Conservation (phyloP, 352 stramenopile species). For the Phytophthora podocarpi region DNA sequence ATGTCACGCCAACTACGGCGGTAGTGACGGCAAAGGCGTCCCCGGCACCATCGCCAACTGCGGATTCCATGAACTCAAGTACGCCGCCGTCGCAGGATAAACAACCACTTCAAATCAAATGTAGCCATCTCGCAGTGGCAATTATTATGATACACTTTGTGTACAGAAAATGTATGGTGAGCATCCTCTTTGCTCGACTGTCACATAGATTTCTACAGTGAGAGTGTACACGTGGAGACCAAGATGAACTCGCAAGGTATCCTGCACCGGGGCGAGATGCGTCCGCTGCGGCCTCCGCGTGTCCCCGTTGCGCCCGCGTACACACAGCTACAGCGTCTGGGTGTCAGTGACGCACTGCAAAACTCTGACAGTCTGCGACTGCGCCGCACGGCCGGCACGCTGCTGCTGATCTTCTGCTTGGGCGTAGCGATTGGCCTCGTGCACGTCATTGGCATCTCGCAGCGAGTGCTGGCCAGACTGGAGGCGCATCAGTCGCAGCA, state of each 20-base stretch:
- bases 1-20: constrained; percentile 69
- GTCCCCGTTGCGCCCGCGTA: constrained; percentile 18
- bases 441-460: constrained; percentile 42
- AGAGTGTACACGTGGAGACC: too few relatives aligned
- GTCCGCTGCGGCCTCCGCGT: constrained; percentile 25
- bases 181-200: constrained; percentile 20
- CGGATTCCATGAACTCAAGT: constrained; percentile 59
- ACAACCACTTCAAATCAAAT: constrained; percentile 7
- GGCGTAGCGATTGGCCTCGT: constrained; percentile 42
- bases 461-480: constrained; percentile 46
- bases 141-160: constrained; percentile 2
- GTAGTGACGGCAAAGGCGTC: constrained; percentile 72
- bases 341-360: neutral
- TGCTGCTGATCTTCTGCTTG: constrained; percentile 46
- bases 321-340: constrained; percentile 16
- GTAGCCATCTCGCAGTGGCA: constrained; percentile 4
- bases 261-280: constrained; percentile 16
- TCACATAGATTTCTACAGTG: constrained; percentile 15
- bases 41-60: constrained; percentile 75
- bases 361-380: constrained; percentile 6
- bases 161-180: constrained; percentile 24
- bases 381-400: constrained; percentile 14
- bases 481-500: constrained; percentile 32
- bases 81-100: neutral
- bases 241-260: constrained; percentile 27